Conservation (phyloP, 2,329 filamentous ascomycete genomes). For the Calonectria ilicicola region DNA sequence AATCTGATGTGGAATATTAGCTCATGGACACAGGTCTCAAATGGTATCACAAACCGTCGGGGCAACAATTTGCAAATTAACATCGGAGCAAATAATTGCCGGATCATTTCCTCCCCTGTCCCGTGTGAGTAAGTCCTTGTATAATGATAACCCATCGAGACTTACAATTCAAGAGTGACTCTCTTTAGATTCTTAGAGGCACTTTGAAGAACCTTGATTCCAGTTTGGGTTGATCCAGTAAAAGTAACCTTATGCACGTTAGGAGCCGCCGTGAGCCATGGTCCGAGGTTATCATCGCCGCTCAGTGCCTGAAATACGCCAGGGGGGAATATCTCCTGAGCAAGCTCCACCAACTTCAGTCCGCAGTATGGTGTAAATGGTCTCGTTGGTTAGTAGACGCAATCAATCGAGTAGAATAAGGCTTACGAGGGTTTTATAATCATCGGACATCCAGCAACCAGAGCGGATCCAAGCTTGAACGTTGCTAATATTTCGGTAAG, state of each 20-base stretch:
- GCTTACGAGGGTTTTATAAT: slow-evolving; percentile 65
- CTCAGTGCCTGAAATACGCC: slow-evolving; percentile 73
- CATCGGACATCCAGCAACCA: slow-evolving; percentile 67
- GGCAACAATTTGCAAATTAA: slow-evolving; percentile 57
- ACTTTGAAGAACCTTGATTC: slow-evolving; percentile 70
- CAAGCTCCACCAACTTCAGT: slow-evolving; percentile 71
- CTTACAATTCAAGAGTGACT: slow-evolving; percentile 71
- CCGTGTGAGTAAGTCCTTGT: no score
- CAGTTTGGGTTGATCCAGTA: slow-evolving; percentile 70
- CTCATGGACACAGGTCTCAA: no score
- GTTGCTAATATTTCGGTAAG: slow-evolving; percentile 47
- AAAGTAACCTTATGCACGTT: slow-evolving; percentile 73
- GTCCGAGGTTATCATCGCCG: slow-evolving; percentile 71
- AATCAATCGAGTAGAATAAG: no score
- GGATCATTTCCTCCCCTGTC: slow-evolving; percentile 66
- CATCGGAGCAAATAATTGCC: slow-evolving; percentile 68
- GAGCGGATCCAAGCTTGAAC: slow-evolving; percentile 67
- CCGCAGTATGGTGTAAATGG: slow-evolving; percentile 68
- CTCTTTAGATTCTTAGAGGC: slow-evolving; percentile 69
- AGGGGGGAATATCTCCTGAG: slow-evolving; percentile 67
- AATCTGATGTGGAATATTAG: slow-evolving; percentile 7
- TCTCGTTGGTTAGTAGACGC: neutral
- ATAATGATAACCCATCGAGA: slow-evolving; percentile 40
- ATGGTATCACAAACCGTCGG: slow-evolving; percentile 47
- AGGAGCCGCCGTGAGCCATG: slow-evolving; percentile 67